These are phyloP conservation scores for Leccinellum rugosiceps DNA, from an alignment of 768 basidiomycete species.

Conservation along the genomic window DNA sequence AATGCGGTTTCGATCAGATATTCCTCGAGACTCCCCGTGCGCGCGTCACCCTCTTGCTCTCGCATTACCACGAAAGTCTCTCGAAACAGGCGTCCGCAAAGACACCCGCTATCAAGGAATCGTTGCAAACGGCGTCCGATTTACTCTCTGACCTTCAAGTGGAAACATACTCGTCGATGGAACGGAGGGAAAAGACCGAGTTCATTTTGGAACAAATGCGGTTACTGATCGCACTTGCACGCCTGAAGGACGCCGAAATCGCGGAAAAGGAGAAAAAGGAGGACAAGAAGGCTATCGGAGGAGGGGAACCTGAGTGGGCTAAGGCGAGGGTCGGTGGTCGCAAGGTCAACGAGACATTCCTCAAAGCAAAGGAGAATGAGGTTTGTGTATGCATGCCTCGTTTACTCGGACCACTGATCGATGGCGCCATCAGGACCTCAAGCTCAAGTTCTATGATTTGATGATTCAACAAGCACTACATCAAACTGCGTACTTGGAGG, in stretches of 20 bases:
- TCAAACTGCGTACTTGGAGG: constrained; percentile 83
- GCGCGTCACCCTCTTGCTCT: constrained; percentile 84
- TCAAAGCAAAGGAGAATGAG: constrained; percentile 87
- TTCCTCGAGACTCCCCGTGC: constrained; percentile 96
- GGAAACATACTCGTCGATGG: constrained; percentile 99
- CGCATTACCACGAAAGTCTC: constrained; percentile 80
- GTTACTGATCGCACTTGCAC: constrained; percentile 72
- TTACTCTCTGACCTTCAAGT: constrained; percentile 93
- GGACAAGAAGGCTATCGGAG: constrained; percentile 55
- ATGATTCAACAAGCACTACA: constrained; percentile 95
- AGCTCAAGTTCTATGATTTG: constrained; percentile 92
- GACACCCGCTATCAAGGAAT: constrained; percentile 49
- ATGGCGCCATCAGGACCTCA: constrained; percentile 67
- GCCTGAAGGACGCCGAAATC: constrained; percentile 67
- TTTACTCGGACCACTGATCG: neutral
- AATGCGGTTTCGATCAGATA: constrained; percentile 53
- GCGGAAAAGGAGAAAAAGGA: constrained; percentile 50
- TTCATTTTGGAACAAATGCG: constrained; percentile 99
- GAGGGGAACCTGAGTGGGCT: constrained; percentile 88
- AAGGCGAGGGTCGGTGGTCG: constrained; percentile 88
- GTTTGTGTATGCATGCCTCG: constrained; percentile 40
- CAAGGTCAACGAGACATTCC: constrained; percentile 90
- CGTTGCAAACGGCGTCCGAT: constrained; percentile 84
- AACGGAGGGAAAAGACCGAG: constrained; percentile 95
- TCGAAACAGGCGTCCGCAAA: constrained; percentile 42